These are phyloP conservation scores for Physocladia obscura DNA, from an alignment of 192 early-diverging fungal species.

Conservation along the genomic window DNA sequence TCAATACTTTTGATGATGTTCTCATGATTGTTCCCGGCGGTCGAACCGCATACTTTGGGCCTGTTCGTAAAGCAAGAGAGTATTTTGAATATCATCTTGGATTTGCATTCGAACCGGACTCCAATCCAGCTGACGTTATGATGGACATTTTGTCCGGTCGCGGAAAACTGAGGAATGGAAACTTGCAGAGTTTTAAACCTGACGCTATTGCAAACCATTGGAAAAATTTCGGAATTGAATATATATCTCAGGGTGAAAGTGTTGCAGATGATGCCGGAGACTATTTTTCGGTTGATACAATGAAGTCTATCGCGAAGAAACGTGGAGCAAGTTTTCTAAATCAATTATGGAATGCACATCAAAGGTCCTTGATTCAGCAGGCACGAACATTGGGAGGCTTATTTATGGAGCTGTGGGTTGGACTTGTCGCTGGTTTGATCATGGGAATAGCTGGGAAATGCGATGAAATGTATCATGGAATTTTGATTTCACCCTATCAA, in stretches of 20 bases:
- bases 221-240: neutral
- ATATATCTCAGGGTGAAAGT: neutral
- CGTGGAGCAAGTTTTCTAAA: constrained; percentile 27
- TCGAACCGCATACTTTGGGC: constrained; percentile 73
- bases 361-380: constrained; percentile 10
- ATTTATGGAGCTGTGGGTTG: constrained; percentile 18
- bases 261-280: neutral
- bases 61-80: constrained; percentile 29
- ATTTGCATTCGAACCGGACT: constrained; percentile 13
- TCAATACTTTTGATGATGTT: constrained; percentile 74
- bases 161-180: constrained; percentile 14
- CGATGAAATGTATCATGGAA: constrained; percentile 21
- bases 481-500: neutral
- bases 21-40: constrained; percentile 76
- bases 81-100: constrained; percentile 39
- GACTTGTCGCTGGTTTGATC: constrained; percentile 7
- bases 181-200: neutral
- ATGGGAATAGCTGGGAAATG: constrained; percentile 8
- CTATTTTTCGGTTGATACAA: neutral
- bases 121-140: constrained; percentile 47
- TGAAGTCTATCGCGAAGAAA: neutral
- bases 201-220: neutral
- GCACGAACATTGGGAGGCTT: neutral
- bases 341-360: constrained; percentile 7
- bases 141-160: constrained; percentile 51